These are phyloP conservation scores for Solanum acaule DNA, from an alignment of 257 asterid genomes.

Conservation along the genomic window DNA sequence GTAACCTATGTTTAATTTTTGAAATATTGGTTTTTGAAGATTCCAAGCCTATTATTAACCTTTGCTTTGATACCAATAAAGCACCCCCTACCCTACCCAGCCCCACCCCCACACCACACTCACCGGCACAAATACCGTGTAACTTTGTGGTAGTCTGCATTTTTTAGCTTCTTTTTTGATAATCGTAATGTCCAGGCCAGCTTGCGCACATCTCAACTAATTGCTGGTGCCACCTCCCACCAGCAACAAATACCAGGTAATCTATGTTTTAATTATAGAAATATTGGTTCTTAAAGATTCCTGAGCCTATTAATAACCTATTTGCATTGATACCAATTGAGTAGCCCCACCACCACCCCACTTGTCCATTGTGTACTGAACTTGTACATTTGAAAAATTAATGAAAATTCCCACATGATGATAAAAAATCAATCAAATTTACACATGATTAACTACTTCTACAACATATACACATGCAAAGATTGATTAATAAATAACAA, in stretches of 20 bases:
- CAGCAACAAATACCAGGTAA: neutral
- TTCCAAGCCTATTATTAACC: no score
- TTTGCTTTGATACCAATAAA: no score
- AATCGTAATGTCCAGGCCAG: neutral
- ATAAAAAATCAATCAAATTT: neutral
- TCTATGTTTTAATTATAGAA: neutral
- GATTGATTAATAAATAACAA: neutral
- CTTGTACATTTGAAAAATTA: neutral
- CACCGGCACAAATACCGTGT: neutral
- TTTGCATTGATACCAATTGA: neutral
- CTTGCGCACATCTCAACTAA: neutral
- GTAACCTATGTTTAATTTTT: no score
- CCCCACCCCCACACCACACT: neutral
- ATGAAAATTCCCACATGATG: neutral
- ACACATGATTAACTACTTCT: neutral
- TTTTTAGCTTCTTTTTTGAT: neutral
- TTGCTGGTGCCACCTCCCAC: rapidly evolving
- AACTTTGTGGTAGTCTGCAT: neutral
- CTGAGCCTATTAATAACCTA: neutral
- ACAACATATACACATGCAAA: neutral
- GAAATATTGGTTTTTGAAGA: neutral
- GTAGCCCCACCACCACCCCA: neutral
- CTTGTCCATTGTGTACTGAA: neutral
- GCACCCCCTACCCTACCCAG: no score
- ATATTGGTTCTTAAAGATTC: neutral